Percentiles rank a stretch among this genome's conserved stretches.
These are phyloP conservation scores for Phenoliferia sp. DNA, from an alignment of 1,284 basidiomycete species.

Conservation along the genomic window DNA sequence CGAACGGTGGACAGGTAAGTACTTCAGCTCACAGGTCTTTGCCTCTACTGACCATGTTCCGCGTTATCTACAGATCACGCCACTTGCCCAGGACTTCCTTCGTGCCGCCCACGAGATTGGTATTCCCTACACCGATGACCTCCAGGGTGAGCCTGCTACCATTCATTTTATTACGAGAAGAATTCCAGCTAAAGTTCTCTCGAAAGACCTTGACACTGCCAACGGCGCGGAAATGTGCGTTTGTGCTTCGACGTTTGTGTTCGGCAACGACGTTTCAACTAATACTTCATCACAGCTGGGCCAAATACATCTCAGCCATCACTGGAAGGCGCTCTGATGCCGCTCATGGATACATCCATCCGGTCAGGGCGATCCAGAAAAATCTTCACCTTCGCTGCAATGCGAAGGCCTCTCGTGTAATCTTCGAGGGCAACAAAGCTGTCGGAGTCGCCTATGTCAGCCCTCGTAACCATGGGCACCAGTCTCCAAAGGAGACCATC, in stretches of 20 bases:
- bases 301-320: constrained; percentile 63
- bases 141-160: constrained; percentile 9
- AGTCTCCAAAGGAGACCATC: constrained; percentile 5
- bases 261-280: neutral
- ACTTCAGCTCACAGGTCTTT: too few species aligned
- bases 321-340: constrained; percentile 66
- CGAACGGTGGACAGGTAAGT: constrained; percentile 56
- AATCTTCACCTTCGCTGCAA: constrained; percentile 15
- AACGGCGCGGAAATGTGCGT: constrained; percentile 57
- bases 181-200: neutral
- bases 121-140: constrained; percentile 60
- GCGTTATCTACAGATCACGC: constrained; percentile 37
- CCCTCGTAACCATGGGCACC: constrained; percentile 35
- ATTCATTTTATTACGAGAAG: neutral
- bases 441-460: constrained; percentile 12
- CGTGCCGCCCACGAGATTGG: constrained; percentile 59
- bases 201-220: constrained; percentile 54
- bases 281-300: constrained; percentile 46
- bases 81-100: constrained; percentile 64
- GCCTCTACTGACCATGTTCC: neutral
- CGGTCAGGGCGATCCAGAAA: constrained; percentile 8
- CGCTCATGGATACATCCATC: constrained; percentile 41
- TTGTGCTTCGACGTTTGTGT: neutral
- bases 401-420: constrained; percentile 35
- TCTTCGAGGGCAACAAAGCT: constrained; percentile 18